Conservation (phyloP, 2,329 filamentous ascomycete species). For the Botrytis hyacinthi region DNA sequence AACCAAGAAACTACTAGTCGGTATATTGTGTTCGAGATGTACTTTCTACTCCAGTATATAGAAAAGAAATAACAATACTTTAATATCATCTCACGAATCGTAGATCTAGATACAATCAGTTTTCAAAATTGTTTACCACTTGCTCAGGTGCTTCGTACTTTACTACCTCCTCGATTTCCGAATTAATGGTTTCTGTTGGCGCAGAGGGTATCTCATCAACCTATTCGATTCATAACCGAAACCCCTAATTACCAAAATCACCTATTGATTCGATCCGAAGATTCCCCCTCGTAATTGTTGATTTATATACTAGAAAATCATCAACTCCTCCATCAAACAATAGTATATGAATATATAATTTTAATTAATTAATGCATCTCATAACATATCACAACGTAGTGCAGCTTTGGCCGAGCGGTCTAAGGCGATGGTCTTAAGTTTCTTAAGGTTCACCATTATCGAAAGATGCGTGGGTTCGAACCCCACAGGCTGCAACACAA, state of each 20-base stretch:
- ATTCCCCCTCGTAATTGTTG: rapidly evolving
- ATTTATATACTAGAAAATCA: no score
- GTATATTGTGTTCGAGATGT: not conserved
- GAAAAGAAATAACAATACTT: not conserved
- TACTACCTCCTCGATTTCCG: not conserved
- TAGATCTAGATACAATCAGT: not conserved
- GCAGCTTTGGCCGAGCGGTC: conserved; percentile 4
- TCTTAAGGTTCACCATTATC: conserved; percentile 9
- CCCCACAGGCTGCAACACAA: not conserved
- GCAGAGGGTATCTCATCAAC: not conserved
- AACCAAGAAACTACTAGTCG: no score
- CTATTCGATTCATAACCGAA: not conserved
- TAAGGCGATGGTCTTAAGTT: conserved; percentile 19
- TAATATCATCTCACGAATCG: not conserved
- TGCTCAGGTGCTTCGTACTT: not conserved
- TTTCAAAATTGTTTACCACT: not conserved
- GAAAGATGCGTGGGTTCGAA: conserved; percentile 19
- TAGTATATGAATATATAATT: no score
- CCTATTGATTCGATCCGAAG: not conserved
- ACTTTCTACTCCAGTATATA: not conserved
- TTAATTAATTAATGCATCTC: no score
- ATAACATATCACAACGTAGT: not conserved
- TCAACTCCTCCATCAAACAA: no score
- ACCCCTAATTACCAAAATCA: not conserved
- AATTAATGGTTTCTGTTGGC: not conserved